Percentiles rank a stretch among this genome's conserved stretches.
Evolutionary conservation across 2,329 filamentous ascomycete species (phyloP).

Genomic region (Beauveria scarabaeidicola): DNA sequence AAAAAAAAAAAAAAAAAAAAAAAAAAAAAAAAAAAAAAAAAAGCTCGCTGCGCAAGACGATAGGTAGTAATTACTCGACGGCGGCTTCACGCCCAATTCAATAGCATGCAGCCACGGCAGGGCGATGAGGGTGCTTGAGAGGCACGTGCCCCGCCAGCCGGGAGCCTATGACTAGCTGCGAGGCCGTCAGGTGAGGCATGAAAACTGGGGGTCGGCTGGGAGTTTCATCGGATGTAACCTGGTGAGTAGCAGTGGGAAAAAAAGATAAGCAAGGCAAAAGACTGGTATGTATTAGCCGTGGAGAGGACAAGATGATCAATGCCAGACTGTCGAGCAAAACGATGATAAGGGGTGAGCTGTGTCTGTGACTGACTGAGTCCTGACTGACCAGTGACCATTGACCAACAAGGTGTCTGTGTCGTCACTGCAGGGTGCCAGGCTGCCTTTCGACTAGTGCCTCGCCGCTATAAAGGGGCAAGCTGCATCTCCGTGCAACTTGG

Average conservation of each 20-base stretch:
- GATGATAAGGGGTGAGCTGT: background rate
- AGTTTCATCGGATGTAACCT: background rate
- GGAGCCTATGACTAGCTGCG: background rate
- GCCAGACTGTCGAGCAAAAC: no score
- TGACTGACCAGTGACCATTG: background rate
- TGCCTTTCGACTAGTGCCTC: background rate
- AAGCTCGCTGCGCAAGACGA: background rate
- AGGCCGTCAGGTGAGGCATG: slow-evolving; percentile 1
- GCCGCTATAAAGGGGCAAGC: background rate
- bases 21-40: no score
- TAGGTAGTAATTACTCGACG: background rate
- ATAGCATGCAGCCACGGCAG: background rate
- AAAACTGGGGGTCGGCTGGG: background rate
- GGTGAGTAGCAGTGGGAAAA: background rate
- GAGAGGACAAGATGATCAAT: no score
- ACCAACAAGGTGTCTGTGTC: background rate
- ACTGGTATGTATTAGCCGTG: no score
- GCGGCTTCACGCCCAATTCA: background rate
- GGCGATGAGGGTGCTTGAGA: background rate
- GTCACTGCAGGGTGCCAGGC: background rate
- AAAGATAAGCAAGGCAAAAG: background rate
- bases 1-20: no score
- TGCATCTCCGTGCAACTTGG: background rate
- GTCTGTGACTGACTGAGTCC: background rate
- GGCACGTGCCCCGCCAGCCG: background rate